These are phyloP conservation scores for Diaporthe sp. DNA, from an alignment of 2,329 filamentous ascomycete genomes.

Conservation along the genomic window DNA sequence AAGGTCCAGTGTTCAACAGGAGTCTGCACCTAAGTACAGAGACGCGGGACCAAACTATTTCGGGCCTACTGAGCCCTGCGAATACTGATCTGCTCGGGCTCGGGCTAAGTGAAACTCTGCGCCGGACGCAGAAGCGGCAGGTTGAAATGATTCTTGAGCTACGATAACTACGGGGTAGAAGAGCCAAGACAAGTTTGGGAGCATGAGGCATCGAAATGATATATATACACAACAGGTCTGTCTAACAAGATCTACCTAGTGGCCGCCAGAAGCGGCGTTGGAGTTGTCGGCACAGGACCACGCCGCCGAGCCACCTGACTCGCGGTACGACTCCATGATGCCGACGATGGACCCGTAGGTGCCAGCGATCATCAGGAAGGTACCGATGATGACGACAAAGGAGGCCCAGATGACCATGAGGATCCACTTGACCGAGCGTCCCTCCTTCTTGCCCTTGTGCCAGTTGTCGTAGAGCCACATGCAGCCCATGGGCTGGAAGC, in stretches of 20 bases:
- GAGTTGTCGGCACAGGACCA: slow-evolving; percentile 18
- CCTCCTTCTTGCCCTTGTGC: neutral
- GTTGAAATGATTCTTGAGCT: neutral
- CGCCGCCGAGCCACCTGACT: neutral
- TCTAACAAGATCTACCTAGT: neutral
- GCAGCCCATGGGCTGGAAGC: neutral
- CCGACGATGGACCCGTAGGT: slow-evolving; percentile 7
- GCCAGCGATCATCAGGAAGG: slow-evolving; percentile 8
- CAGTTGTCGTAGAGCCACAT: slow-evolving; percentile 17
- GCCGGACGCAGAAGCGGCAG: neutral
- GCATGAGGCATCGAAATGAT: neutral
- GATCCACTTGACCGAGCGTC: neutral
- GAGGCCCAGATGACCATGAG: neutral
- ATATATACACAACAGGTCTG: neutral
- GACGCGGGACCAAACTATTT: neutral
- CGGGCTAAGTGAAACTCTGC: neutral
- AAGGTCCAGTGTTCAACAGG: neutral
- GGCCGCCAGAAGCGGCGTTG: neutral
- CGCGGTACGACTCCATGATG: slow-evolving; percentile 1
- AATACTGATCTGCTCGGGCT: neutral
- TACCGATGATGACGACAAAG: neutral
- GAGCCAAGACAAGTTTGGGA: neutral
- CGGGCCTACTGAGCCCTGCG: neutral
- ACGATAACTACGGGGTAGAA: neutral
- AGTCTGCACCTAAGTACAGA: neutral